Conservation (phyloP, 2,329 filamentous ascomycete genomes). For the Tolypocladium guangdongense region DNA sequence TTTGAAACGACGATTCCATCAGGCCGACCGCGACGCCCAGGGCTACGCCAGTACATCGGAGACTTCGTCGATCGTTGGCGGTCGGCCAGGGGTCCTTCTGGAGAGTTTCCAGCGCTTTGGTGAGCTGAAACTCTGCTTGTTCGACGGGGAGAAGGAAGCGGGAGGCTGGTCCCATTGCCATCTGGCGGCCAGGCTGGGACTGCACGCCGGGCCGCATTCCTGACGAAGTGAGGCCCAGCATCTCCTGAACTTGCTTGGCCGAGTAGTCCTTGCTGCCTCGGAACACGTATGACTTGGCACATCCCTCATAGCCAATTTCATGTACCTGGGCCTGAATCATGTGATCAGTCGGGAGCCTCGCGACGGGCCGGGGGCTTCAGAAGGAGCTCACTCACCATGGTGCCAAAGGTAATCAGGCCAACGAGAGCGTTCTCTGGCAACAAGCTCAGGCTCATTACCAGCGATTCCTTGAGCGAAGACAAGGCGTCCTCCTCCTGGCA, state of each 20-base stretch:
- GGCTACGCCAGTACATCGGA: constrained; percentile 93
- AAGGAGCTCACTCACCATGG: constrained; percentile 54
- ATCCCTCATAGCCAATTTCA: constrained; percentile 95
- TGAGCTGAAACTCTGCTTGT: constrained; percentile 94
- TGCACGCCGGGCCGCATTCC: constrained; percentile 65
- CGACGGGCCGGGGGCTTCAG: constrained; percentile 9
- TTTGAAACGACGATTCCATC: constrained; percentile 90
- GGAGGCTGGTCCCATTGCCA: constrained; percentile 69
- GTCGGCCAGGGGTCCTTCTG: constrained; percentile 98
- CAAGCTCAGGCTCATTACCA: constrained; percentile 76
- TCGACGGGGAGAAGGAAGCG: constrained; percentile 90
- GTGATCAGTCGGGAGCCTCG: neutral
- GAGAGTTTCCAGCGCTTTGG: constrained; percentile 86
- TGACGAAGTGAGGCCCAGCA: constrained; percentile 74
- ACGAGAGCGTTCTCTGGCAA: constrained; percentile 74
- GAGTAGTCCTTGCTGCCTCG: constrained; percentile 94
- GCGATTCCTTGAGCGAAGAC: constrained; percentile 71
- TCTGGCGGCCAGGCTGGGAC: constrained; percentile 62
- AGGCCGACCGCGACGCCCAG: constrained; percentile 88
- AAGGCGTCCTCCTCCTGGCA: constrained; percentile 84
- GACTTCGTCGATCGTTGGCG: constrained; percentile 77
- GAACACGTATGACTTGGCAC: constrained; percentile 97
- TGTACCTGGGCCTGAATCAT: constrained; percentile 74
- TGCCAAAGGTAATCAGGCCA: constrained; percentile 78
- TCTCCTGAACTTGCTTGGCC: constrained; percentile 99